Evolutionary conservation across 2,329 filamentous ascomycete genomes (phyloP).

Genomic region (Dryadomyces quercivorus): DNA sequence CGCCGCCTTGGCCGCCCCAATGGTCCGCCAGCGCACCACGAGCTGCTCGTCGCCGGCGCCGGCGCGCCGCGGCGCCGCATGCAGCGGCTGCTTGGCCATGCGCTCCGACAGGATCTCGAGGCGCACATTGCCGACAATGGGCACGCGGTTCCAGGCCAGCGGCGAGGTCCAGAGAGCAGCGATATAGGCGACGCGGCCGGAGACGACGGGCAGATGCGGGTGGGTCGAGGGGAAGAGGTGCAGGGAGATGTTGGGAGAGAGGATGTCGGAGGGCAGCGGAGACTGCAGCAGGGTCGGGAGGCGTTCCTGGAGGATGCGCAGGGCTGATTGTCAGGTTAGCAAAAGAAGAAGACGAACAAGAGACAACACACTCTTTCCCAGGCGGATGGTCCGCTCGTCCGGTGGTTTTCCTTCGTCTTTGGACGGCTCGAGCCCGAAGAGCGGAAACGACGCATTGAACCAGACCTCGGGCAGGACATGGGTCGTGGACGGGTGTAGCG

Average conservation of each 20-base stretch:
- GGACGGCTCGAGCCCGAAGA: slow-evolving; percentile 13
- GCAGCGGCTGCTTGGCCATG: slow-evolving; percentile 52
- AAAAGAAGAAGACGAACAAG: not conserved
- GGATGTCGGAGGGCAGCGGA: slow-evolving; percentile 60
- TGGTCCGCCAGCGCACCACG: slow-evolving; percentile 79
- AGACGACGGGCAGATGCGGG: slow-evolving; percentile 82
- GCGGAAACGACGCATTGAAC: slow-evolving; percentile 28
- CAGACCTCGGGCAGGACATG: slow-evolving; percentile 26
- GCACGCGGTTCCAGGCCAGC: slow-evolving; percentile 87
- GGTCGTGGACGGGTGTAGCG: slow-evolving; percentile 14
- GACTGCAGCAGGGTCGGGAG: slow-evolving; percentile 56
- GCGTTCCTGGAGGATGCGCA: slow-evolving; percentile 52
- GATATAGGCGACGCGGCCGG: slow-evolving; percentile 78
- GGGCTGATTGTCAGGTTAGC: slow-evolving; percentile 31
- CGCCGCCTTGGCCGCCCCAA: slow-evolving; percentile 19
- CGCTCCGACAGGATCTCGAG: slow-evolving; percentile 82
- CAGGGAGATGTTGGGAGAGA: slow-evolving; percentile 61
- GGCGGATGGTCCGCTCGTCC: slow-evolving; percentile 47
- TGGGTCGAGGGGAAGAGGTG: slow-evolving; percentile 66
- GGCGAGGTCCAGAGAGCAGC: slow-evolving; percentile 94
- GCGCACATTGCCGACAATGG: slow-evolving; percentile 79
- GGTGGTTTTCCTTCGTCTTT: slow-evolving; percentile 19
- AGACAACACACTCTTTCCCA: slow-evolving; percentile 40
- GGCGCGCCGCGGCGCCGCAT: slow-evolving; percentile 28
- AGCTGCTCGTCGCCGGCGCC: slow-evolving; percentile 63